Evolutionary conservation across 2,329 filamentous ascomycete species (phyloP).

Genomic region (Didymella pomorum): DNA sequence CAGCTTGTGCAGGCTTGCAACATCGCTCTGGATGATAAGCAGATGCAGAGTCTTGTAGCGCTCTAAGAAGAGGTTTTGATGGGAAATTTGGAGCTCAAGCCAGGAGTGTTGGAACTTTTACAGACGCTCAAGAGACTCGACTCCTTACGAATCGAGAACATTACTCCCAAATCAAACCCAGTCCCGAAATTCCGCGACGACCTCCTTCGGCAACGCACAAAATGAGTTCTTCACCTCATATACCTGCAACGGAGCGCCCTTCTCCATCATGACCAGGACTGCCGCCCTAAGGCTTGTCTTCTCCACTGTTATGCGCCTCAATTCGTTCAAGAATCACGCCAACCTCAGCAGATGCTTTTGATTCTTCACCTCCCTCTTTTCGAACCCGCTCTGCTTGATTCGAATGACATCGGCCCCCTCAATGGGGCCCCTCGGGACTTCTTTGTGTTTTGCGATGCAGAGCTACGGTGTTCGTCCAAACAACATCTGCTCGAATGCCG

Average conservation of each 20-base stretch:
- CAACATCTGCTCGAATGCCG: not conserved
- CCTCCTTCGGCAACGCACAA: not conserved
- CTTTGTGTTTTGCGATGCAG: not conserved
- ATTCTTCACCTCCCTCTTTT: not conserved
- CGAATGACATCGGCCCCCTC: not conserved
- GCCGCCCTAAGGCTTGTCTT: slow-evolving; percentile 1
- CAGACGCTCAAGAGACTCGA: slow-evolving; percentile 36
- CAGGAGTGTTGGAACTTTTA: slow-evolving; percentile 50
- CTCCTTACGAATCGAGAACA: not conserved
- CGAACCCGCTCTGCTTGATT: not conserved
- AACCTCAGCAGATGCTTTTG: slow-evolving; percentile 1
- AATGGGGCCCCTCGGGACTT: not conserved
- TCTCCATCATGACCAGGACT: slow-evolving; percentile 9
- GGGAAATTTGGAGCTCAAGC: slow-evolving; percentile 25
- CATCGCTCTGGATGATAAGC: too few species aligned
- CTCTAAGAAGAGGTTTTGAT: too few species aligned
- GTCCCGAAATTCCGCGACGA: not conserved
- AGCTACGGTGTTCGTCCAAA: not conserved
- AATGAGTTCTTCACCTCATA: not conserved
- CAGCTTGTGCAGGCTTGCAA: not conserved
- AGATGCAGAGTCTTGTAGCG: too few species aligned
- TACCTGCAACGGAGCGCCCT: slow-evolving; percentile 6
- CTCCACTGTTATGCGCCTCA: not conserved
- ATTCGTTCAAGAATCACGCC: slow-evolving; percentile 4
- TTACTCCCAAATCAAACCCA: not conserved